Evolutionary conservation across 495 filamentous ascomycete genomes (phyloP).

Genomic region (Podospora comata): DNA sequence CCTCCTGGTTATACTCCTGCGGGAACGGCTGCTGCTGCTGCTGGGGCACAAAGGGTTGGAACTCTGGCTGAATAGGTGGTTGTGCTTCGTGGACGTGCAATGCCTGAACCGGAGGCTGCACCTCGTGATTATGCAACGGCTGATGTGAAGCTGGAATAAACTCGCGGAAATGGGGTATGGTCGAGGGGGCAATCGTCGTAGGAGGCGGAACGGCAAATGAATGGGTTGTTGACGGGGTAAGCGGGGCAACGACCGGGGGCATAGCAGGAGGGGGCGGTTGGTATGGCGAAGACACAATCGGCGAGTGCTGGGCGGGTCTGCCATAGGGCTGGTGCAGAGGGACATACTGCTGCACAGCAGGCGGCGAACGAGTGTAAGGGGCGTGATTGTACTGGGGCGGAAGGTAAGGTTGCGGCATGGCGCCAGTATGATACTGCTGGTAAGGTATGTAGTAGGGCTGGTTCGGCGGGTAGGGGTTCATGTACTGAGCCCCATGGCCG

Average conservation of each 20-base stretch:
- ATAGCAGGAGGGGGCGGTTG: conserved; percentile 39
- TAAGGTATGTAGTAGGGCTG: conserved; percentile 34
- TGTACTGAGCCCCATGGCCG: conserved; percentile 32
- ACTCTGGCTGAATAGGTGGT: conserved; percentile 14
- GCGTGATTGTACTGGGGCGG: conserved; percentile 43
- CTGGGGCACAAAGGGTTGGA: background rate
- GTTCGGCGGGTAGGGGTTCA: conserved; percentile 19
- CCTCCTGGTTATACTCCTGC: background rate
- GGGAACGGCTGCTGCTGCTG: background rate
- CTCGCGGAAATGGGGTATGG: conserved; percentile 36
- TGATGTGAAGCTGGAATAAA: background rate
- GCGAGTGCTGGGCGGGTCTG: conserved; percentile 44
- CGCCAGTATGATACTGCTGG: conserved; percentile 41
- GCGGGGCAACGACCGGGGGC: conserved; percentile 38
- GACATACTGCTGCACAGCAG: conserved; percentile 15
- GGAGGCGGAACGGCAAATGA: conserved; percentile 41
- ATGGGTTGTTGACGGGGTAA: conserved; percentile 39
- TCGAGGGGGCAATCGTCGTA: background rate
- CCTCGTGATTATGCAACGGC: conserved; percentile 6
- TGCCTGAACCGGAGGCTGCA: conserved; percentile 13
- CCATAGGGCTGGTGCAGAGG: conserved; percentile 27
- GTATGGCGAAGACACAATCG: conserved; percentile 37
- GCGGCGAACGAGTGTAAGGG: conserved; percentile 36
- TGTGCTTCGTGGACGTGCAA: conserved; percentile 8
- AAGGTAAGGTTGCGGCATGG: conserved; percentile 28